A percentile compares a stretch with the other conserved stretches of the same genome.
Evolutionary conservation across 2,329 filamentous ascomycete species (phyloP).

Genomic region (Fusarium succisae): DNA sequence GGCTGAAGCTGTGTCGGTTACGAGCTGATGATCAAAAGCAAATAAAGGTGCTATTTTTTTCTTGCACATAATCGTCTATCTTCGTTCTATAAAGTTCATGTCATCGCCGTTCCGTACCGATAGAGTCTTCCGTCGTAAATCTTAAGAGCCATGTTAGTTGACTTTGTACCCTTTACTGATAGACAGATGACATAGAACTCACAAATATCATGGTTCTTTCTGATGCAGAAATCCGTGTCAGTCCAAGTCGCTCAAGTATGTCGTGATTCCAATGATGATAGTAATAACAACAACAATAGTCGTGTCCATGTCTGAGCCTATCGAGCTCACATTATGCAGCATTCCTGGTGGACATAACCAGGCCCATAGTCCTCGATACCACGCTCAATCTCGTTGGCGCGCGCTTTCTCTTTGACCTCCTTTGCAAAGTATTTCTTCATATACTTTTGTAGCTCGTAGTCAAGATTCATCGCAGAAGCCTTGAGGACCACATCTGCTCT

Average conservation of each 20-base stretch:
- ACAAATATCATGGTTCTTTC: background rate
- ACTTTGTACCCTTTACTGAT: background rate
- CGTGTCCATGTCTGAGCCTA: background rate
- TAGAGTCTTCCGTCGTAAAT: background rate
- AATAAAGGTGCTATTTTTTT: slow-evolving; percentile 2
- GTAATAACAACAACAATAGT: background rate
- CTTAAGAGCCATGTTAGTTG: slow-evolving; percentile 7
- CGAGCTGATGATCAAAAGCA: background rate
- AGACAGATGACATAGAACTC: background rate
- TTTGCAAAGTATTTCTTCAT: slow-evolving; percentile 79
- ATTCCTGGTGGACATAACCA: slow-evolving; percentile 67
- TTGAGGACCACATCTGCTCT: slow-evolving; percentile 75
- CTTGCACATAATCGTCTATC: slow-evolving; percentile 4
- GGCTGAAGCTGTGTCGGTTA: slow-evolving; percentile 48
- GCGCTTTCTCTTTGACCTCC: slow-evolving; percentile 73
- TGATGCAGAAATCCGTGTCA: background rate
- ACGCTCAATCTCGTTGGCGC: slow-evolving; percentile 78
- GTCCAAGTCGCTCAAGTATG: background rate
- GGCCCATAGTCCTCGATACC: slow-evolving; percentile 77
- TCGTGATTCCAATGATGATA: background rate
- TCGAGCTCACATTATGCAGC: slow-evolving; percentile 64
- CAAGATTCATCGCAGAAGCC: slow-evolving; percentile 76
- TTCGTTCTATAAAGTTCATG: background rate
- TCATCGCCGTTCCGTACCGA: background rate
- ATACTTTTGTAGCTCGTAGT: slow-evolving; percentile 73